phyloP scores from a whole-genome alignment of 1,139 yeast species.

The Blastobotrys niveus region DNA sequence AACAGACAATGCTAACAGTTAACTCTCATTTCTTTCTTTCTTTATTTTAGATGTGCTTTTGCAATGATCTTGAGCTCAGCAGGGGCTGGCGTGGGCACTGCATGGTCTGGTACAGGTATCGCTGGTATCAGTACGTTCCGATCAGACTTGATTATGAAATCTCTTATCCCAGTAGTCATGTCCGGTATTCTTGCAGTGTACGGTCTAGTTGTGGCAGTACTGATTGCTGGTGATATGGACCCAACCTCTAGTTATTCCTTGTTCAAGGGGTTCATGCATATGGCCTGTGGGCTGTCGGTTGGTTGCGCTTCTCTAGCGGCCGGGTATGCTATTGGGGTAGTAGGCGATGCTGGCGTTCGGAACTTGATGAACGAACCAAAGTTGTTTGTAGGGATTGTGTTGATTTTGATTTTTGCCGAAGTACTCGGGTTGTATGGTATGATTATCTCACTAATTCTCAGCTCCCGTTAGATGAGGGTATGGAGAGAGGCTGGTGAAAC shows the following conservation, averaged over 20 bases:
- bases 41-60: slow-evolving; percentile 57
- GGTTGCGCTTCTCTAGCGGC: slow-evolving; percentile 97
- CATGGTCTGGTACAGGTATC: slow-evolving; percentile 97
- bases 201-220: slow-evolving; percentile 94
- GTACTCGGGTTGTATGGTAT: slow-evolving; percentile 93
- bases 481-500: no score
- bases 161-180: slow-evolving; percentile 83
- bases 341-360: slow-evolving; percentile 98
- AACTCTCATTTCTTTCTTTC: no score
- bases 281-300: slow-evolving; percentile 97
- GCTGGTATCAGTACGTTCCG: slow-evolving; percentile 85
- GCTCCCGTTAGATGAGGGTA: slow-evolving; percentile 42
- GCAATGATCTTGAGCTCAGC: slow-evolving; percentile 87
- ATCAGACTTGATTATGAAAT: slow-evolving; percentile 34
- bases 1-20: neutral
- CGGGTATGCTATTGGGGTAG: slow-evolving; percentile 97
- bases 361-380: slow-evolving; percentile 96
- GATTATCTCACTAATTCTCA: slow-evolving; percentile 79
- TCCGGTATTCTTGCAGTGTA: slow-evolving; percentile 99
- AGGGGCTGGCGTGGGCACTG: slow-evolving; percentile 98
- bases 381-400: slow-evolving; percentile 92
- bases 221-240: slow-evolving; percentile 67
- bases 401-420: slow-evolving; percentile 95
- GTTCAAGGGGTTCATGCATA: slow-evolving; percentile 95
- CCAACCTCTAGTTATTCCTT: slow-evolving; percentile 87